Percentiles rank a stretch among this genome's conserved stretches.
These are phyloP conservation scores for Stylonectria norvegica DNA, from an alignment of 2,329 filamentous ascomycete genomes.

Conservation along the genomic window DNA sequence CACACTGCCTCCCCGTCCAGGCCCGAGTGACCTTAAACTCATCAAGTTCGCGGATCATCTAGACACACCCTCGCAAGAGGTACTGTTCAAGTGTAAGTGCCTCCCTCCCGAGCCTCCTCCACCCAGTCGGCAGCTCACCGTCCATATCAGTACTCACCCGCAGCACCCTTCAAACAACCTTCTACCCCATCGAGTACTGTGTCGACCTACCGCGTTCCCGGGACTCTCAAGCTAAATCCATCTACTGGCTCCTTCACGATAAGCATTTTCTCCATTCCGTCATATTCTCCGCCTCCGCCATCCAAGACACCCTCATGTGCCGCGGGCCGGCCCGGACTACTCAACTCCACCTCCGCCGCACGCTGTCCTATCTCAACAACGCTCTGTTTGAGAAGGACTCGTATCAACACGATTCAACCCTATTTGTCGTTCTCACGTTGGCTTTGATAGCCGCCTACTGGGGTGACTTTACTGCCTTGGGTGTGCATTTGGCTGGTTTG, in stretches of 20 bases:
- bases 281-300: slow-evolving; percentile 3
- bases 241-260: slow-evolving; percentile 4
- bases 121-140: not conserved
- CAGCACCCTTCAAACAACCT: not conserved
- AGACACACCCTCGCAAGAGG: not conserved
- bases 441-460: slow-evolving; percentile 3
- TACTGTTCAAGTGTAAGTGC: not conserved
- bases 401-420: slow-evolving; percentile 1
- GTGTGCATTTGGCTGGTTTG: slow-evolving; percentile 1
- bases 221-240: slow-evolving; percentile 1
- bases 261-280: slow-evolving; percentile 5
- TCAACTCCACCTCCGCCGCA: slow-evolving; percentile 3
- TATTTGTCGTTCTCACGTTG: slow-evolving; percentile 5
- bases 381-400: not conserved
- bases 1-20: not conserved
- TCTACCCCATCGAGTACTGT: not conserved
- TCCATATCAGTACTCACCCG: not conserved
- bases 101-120: not conserved
- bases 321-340: not conserved
- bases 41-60: not conserved
- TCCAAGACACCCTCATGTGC: not conserved
- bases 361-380: not conserved
- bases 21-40: not conserved
- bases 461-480: not conserved
- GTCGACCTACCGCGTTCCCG: not conserved